Conservation (phyloP, 495 filamentous ascomycete genomes). For the Daldinia loculata region DNA sequence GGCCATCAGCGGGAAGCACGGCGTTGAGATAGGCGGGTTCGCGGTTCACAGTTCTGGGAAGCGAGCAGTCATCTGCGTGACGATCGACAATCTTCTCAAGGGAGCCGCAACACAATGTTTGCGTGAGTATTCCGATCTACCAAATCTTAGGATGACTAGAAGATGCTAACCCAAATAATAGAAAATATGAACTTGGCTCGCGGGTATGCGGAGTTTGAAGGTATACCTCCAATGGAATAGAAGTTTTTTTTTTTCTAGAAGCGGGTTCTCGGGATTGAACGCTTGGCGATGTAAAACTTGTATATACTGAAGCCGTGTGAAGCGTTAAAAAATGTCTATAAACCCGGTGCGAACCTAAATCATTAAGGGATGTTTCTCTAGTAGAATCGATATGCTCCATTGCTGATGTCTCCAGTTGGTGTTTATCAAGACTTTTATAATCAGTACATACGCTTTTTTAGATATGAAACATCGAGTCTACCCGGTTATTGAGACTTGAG, state of each 20-base stretch:
- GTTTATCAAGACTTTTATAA: too few species aligned
- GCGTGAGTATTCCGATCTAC: slow-evolving; percentile 64
- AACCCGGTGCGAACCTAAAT: not conserved
- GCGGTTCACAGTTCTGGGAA: slow-evolving; percentile 87
- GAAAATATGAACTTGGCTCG: slow-evolving; percentile 98
- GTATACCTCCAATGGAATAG: slow-evolving; percentile 42
- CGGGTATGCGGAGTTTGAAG: slow-evolving; percentile 68
- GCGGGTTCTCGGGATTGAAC: slow-evolving; percentile 24
- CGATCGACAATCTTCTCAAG: slow-evolving; percentile 98
- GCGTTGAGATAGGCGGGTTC: slow-evolving; percentile 94
- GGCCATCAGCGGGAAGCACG: slow-evolving; percentile 87
- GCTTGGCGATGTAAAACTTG: slow-evolving; percentile 26
- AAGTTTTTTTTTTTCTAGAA: slow-evolving; percentile 4
- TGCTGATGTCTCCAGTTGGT: not conserved
- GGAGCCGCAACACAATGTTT: slow-evolving; percentile 95
- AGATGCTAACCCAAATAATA: slow-evolving; percentile 49
- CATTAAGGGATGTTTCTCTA: not conserved
- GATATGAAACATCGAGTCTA: not conserved
- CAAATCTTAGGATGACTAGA: not conserved
- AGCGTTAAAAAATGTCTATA: slow-evolving; percentile 27
- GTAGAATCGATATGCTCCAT: not conserved
- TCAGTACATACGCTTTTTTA: not conserved
- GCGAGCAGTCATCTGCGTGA: slow-evolving; percentile 91
- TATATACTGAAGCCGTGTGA: slow-evolving; percentile 24
- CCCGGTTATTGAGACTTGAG: not conserved